Conservation (phyloP, 805 yeast genomes). For the Naumovozyma castellii region DNA sequence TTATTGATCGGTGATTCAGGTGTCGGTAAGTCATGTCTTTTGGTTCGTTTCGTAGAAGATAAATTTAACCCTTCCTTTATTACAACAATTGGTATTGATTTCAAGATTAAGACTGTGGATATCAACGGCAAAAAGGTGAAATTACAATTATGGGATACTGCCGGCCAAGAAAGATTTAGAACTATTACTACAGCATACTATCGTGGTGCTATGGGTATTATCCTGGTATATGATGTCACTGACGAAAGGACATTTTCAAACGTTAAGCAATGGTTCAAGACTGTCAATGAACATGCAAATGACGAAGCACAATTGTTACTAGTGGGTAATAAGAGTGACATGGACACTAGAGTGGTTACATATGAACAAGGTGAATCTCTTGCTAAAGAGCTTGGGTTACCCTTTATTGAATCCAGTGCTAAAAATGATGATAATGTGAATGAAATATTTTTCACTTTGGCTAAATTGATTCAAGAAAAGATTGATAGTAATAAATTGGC, state of each 20-base stretch:
- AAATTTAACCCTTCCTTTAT: constrained; percentile 94
- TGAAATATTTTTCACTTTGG: constrained; percentile 82
- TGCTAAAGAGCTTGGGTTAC: constrained; percentile 78
- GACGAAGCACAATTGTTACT: constrained; percentile 90
- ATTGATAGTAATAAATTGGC: constrained; percentile 42
- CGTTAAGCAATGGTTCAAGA: constrained; percentile 89
- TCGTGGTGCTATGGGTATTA: constrained; percentile 84
- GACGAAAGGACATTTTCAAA: constrained; percentile 88
- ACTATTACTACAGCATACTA: constrained; percentile 90
- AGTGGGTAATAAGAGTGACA: constrained; percentile 95
- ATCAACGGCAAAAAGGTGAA: constrained; percentile 87
- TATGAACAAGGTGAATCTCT: constrained; percentile 84
- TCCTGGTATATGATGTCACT: constrained; percentile 74
- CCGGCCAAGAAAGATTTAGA: constrained; percentile 94
- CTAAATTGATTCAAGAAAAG: constrained; percentile 76
- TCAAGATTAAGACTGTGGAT: constrained; percentile 93
- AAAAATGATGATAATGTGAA: constrained; percentile 89
- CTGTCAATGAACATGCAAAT: constrained; percentile 92
- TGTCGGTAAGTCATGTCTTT: constrained; percentile 81
- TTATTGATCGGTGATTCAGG: constrained; percentile 90
- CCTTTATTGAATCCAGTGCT: constrained; percentile 94
- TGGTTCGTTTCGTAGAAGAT: constrained; percentile 89
- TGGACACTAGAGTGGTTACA: constrained; percentile 75
- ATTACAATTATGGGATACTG: constrained; percentile 95
- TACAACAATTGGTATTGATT: constrained; percentile 96